Evolutionary conservation across 164 flowering plant genomes (phyloP).

Genomic region (Vitis rotundifolia): DNA sequence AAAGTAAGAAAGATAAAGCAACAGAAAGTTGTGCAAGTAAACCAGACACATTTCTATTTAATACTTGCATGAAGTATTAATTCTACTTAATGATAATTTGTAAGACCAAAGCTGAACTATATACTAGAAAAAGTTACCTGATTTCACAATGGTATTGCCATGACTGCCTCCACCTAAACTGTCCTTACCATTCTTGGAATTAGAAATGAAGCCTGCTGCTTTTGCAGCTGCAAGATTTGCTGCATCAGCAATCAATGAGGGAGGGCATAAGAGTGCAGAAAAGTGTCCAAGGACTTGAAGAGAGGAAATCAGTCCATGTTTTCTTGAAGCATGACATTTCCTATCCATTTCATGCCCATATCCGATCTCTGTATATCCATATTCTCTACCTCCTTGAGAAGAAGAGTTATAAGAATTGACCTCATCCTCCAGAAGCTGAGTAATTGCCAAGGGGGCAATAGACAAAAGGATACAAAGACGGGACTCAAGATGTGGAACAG

Average conservation of each 20-base stretch:
- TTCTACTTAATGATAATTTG: background rate
- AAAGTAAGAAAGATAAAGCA: slow-evolving; percentile 1
- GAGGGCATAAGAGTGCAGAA: slow-evolving; percentile 68
- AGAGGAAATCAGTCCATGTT: slow-evolving; percentile 56
- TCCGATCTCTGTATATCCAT: slow-evolving; percentile 15
- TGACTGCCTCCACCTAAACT: slow-evolving; percentile 23
- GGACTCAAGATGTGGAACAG: slow-evolving; percentile 86
- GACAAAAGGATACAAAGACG: slow-evolving; percentile 82
- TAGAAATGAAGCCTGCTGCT: slow-evolving; percentile 58
- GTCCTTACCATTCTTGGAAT: slow-evolving; percentile 38
- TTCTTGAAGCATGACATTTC: slow-evolving; percentile 23
- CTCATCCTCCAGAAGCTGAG: slow-evolving; percentile 60
- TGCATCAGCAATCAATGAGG: slow-evolving; percentile 46
- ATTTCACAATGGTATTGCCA: slow-evolving; percentile 31
- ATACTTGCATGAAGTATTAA: background rate
- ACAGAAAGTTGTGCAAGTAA: background rate
- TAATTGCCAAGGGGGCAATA: slow-evolving; percentile 72
- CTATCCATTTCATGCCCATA: slow-evolving; percentile 26
- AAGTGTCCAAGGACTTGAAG: slow-evolving; percentile 77
- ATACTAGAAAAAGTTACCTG: slow-evolving; percentile 32
- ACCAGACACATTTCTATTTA: no score
- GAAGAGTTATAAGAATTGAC: slow-evolving; percentile 22
- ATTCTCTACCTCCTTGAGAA: slow-evolving; percentile 10
- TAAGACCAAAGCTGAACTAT: background rate
- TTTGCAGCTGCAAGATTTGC: slow-evolving; percentile 81